phyloP scores from a whole-genome alignment of 768 basidiomycete genomes.

The Tulasnella sp. region DNA sequence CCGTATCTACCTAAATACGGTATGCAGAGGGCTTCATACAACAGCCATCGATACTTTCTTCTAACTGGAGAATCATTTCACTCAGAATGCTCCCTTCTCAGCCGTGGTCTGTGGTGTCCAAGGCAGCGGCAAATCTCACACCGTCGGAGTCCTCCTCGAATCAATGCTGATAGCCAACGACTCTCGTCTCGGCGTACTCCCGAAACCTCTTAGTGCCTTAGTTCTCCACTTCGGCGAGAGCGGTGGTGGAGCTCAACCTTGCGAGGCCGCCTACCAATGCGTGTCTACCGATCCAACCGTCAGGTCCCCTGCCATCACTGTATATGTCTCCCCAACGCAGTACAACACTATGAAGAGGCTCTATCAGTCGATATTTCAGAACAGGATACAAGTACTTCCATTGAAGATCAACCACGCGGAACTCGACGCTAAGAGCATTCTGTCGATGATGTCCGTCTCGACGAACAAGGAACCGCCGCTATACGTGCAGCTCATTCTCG shows the following conservation, averaged over 20 bases:
- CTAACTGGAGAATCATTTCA: not conserved
- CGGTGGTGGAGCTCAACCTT: conserved; percentile 53
- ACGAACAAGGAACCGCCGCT: conserved; percentile 59
- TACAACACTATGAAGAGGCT: conserved; percentile 56
- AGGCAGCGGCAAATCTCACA: conserved; percentile 30
- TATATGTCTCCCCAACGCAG: conserved; percentile 61
- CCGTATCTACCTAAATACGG: conserved; percentile 66
- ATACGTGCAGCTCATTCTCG: conserved; percentile 66
- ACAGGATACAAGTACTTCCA: conserved; percentile 35
- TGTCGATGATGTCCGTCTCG: conserved; percentile 27
- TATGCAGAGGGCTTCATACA: conserved; percentile 32
- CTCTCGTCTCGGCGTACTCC: conserved; percentile 8
- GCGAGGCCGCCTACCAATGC: conserved; percentile 63
- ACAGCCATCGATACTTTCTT: conserved; percentile 30
- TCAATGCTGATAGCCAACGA: conserved; percentile 21
- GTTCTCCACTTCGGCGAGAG: conserved; percentile 67
- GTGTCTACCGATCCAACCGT: conserved; percentile 37
- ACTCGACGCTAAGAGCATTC: conserved; percentile 21
- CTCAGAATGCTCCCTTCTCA: conserved; percentile 28
- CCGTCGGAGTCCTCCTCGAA: conserved; percentile 26
- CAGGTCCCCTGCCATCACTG: conserved; percentile 36
- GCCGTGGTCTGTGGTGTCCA: conserved; percentile 30
- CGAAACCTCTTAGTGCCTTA: conserved; percentile 48
- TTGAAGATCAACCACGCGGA: conserved; percentile 40
- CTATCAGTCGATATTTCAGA: conserved; percentile 39